phyloP scores from a whole-genome alignment of 371 early-diverging fungal genomes.

The Mucor plumbeus region DNA sequence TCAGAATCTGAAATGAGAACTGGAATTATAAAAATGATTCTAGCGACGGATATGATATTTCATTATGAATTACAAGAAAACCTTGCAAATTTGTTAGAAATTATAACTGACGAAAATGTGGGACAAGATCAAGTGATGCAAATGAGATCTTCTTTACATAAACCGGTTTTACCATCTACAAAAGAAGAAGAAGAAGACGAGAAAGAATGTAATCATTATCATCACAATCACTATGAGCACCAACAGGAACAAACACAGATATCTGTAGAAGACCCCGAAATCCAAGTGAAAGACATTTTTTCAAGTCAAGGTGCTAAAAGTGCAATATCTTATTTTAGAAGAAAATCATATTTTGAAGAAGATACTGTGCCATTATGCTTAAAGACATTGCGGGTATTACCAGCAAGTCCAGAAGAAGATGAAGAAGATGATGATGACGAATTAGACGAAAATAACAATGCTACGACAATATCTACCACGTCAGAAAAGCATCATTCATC shows the following conservation, averaged over 20 bases:
- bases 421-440: conserved; percentile 16
- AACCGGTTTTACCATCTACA: conserved; percentile 28
- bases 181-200: conserved; percentile 34
- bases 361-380: conserved; percentile 24
- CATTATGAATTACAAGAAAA: conserved; percentile 83
- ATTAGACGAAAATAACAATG: not conserved
- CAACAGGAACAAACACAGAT: not conserved
- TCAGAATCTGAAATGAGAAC: conserved; percentile 57
- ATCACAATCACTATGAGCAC: not conserved
- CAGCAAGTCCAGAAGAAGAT: conserved; percentile 29
- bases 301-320: conserved; percentile 46
- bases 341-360: conserved; percentile 38
- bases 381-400: conserved; percentile 24
- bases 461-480: not conserved
- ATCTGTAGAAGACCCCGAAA: not conserved
- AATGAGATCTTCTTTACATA: conserved; percentile 14
- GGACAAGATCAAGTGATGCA: conserved; percentile 9
- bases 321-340: conserved; percentile 40
- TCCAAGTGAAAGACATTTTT: conserved; percentile 45
- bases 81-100: conserved; percentile 48
- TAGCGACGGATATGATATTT: conserved; percentile 90
- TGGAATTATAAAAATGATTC: conserved; percentile 68
- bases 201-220: conserved; percentile 2
- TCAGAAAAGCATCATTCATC: conserved; percentile 12
- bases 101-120: conserved; percentile 24